Percentiles rank a stretch among this genome's conserved stretches.
These are phyloP conservation scores for Epichloe uncinata DNA, from an alignment of 2,329 filamentous ascomycete species.

Conservation along the genomic window DNA sequence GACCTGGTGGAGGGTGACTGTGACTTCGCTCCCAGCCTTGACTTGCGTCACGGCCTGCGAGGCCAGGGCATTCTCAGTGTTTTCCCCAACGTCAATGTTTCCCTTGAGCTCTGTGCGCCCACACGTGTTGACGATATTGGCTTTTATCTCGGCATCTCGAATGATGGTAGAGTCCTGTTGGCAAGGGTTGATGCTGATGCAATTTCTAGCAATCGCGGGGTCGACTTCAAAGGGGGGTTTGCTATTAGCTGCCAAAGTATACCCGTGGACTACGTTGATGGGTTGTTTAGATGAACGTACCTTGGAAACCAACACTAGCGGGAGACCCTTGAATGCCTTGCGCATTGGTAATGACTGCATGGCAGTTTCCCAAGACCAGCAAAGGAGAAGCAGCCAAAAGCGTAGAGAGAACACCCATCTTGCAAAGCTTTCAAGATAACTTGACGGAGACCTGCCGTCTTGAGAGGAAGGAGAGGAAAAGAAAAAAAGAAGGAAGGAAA, in stretches of 20 bases:
- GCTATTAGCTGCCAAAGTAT: neutral
- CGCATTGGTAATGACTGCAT: conserved; percentile 33
- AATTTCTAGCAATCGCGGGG: conserved; percentile 44
- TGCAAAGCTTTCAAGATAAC: neutral
- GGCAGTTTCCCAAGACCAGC: conserved; percentile 12
- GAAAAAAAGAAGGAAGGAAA: neutral
- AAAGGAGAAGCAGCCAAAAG: neutral
- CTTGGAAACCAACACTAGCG: conserved; percentile 35
- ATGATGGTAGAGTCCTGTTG: conserved; percentile 54
- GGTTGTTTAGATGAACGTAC: conserved; percentile 12
- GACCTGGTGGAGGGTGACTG: conserved; percentile 7
- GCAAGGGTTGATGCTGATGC: conserved; percentile 50
- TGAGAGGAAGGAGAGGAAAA: neutral
- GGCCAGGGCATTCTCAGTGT: conserved; percentile 37
- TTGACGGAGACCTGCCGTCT: neutral
- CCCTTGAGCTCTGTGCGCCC: conserved; percentile 48
- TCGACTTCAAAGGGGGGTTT: conserved; percentile 27
- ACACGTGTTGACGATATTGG: conserved; percentile 44
- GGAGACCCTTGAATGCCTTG: conserved; percentile 33
- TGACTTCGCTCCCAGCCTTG: conserved; percentile 28
- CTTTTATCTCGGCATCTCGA: conserved; percentile 38
- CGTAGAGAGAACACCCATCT: neutral
- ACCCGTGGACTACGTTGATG: too few species aligned
- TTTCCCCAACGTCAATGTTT: conserved; percentile 47
- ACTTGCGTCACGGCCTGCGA: conserved; percentile 35